Evolutionary conservation across 148 eudicot species (phyloP).

Genomic region (Dysphania ambrosioides): DNA sequence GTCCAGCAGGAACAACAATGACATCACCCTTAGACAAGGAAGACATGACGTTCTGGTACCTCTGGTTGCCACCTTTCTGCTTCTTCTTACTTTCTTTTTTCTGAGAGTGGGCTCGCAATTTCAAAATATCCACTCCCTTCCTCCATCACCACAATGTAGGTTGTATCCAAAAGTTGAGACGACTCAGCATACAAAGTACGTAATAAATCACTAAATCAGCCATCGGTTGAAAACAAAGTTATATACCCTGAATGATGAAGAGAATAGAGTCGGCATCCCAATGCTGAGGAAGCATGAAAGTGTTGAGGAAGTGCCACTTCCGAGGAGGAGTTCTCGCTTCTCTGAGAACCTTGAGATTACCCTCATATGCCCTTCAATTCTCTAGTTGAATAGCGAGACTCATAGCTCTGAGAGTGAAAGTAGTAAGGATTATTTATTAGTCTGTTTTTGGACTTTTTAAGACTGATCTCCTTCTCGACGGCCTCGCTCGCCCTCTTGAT

Average conservation of each 20-base stretch:
- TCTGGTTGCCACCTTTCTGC: constrained; percentile 5
- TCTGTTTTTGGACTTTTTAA: background rate
- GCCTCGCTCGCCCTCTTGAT: background rate
- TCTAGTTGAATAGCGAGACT: constrained; percentile 20
- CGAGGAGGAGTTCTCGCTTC: constrained; percentile 21
- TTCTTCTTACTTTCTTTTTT: constrained; percentile 13
- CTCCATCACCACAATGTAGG: constrained; percentile 24
- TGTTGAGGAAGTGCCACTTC: constrained; percentile 28
- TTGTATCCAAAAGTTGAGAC: background rate
- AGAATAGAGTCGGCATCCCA: constrained; percentile 34
- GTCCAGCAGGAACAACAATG: constrained; percentile 28
- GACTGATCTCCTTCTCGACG: background rate
- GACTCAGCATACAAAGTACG: background rate
- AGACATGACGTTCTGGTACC: constrained; percentile 19
- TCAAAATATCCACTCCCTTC: constrained; percentile 32
- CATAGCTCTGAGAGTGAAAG: constrained; percentile 22
- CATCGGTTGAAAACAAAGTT: background rate
- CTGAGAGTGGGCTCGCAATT: constrained; percentile 25
- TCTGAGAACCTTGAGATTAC: constrained; percentile 28
- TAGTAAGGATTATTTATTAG: constrained; percentile 23
- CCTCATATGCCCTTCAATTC: constrained; percentile 30
- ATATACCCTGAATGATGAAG: constrained; percentile 24
- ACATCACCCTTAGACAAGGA: constrained; percentile 23
- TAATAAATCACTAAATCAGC: background rate
- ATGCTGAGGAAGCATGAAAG: constrained; percentile 35